These are phyloP conservation scores for Malassezia arunalokei DNA, from an alignment of 1,284 basidiomycete species.

Conservation along the genomic window DNA sequence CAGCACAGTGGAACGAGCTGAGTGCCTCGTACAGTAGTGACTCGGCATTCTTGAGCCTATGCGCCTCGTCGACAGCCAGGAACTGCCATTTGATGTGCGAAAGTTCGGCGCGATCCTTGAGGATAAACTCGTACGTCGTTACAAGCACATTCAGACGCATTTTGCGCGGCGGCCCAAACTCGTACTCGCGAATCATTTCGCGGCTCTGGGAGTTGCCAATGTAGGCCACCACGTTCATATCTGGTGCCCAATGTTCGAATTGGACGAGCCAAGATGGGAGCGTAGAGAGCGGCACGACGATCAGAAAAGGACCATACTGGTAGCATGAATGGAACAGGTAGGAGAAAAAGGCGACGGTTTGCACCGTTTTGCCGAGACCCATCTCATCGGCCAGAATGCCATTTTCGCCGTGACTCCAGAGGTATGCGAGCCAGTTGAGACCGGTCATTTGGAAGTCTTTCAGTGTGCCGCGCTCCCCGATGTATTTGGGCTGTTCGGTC, in stretches of 20 bases:
- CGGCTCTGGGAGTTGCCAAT: constrained; percentile 83
- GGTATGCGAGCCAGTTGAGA: constrained; percentile 92
- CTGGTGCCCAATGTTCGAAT: constrained; percentile 92
- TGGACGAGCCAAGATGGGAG: constrained; percentile 97
- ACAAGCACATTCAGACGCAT: constrained; percentile 86
- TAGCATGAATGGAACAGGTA: constrained; percentile 89
- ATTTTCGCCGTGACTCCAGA: constrained; percentile 88
- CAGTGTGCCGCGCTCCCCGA: constrained; percentile 58
- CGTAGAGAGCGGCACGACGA: constrained; percentile 94
- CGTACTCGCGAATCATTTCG: constrained; percentile 66
- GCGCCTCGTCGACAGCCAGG: constrained; percentile 99
- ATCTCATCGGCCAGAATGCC: constrained; percentile 98
- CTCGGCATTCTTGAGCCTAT: constrained; percentile 94
- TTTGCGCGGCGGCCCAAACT: constrained; percentile 67
- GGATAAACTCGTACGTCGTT: constrained; percentile 98
- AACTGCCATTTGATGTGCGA: constrained; percentile 93
- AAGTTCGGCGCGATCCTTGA: constrained; percentile 84
- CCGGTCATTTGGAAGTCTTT: constrained; percentile 98
- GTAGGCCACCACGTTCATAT: constrained; percentile 72
- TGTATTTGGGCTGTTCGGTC: constrained; percentile 77
- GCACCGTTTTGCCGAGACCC: constrained; percentile 92
- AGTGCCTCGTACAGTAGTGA: constrained; percentile 93
- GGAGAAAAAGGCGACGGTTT: constrained; percentile 91
- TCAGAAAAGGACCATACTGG: constrained; percentile 86
- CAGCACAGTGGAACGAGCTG: constrained; percentile 72